Conservation (phyloP, 176 grass and related monocot genomes). For the Ampelocalamus luodianensis region DNA sequence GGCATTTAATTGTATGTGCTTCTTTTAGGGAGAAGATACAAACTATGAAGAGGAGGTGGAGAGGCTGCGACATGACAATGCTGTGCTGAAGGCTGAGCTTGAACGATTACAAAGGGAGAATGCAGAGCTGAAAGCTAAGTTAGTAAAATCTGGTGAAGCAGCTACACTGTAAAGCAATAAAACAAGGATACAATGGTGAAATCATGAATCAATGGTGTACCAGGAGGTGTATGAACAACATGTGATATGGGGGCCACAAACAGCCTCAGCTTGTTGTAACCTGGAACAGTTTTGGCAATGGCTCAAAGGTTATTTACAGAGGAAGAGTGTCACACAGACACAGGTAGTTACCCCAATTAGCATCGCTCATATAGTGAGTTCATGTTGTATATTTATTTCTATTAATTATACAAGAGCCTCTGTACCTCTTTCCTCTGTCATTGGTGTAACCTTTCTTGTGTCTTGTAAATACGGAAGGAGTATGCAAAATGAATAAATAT, state of each 20-base stretch:
- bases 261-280: slow-evolving; percentile 45
- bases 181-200: background rate
- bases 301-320: slow-evolving; percentile 19
- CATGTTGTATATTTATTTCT: slow-evolving; percentile 46
- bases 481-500: slow-evolving; percentile 10
- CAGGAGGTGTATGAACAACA: background rate
- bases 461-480: slow-evolving; percentile 41
- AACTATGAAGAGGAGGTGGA: slow-evolving; percentile 52
- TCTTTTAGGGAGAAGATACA: slow-evolving; percentile 50
- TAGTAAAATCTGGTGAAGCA: slow-evolving; percentile 18
- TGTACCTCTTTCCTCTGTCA: slow-evolving; percentile 13
- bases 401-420: slow-evolving; percentile 19
- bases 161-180: slow-evolving; percentile 38
- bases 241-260: background rate
- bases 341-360: slow-evolving; percentile 12
- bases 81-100: slow-evolving; percentile 60
- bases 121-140: slow-evolving; percentile 52
- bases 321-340: slow-evolving; percentile 18
- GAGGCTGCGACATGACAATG: slow-evolving; percentile 60
- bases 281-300: slow-evolving; percentile 31
- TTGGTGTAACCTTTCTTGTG: background rate
- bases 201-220: slow-evolving; percentile 15
- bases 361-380: slow-evolving; percentile 27
- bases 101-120: slow-evolving; percentile 75
- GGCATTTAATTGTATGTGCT: background rate